Evolutionary conservation across 768 basidiomycete species (phyloP), one percentile per base, ranked within the genome.

Genomic region (Pulveroboletus sp.): DNA sequence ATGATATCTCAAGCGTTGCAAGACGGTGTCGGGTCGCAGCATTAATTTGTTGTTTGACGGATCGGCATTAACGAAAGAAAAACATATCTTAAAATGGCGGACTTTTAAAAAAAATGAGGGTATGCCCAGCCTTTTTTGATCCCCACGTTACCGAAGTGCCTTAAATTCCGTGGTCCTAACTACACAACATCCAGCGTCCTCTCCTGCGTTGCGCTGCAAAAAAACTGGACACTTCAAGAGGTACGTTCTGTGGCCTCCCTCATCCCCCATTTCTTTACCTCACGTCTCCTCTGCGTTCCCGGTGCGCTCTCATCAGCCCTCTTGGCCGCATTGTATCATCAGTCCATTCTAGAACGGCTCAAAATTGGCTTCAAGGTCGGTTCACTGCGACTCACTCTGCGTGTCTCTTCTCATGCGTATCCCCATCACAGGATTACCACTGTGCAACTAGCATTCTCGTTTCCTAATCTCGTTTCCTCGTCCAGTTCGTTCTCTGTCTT

Each of bases 281-380:
- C 53, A 58, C 55, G 42, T 45, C 37, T 49, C 51, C 53, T 49
- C 47, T 61, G 46, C 62, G 67, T 66, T 46, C 53, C 43, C 55
- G 49, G 37, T 14, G 58, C 47, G 47, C 62, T 66, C 51, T 51
- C 52, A 50, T 15, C 47, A 72, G 77, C 74, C 72, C 69, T 64
- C 71, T 64, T 69, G 73, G 76, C 79, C 77, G 70, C 73, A 76
- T 80, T 90, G 87, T 90, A 90, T 65, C 83, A 89, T 76, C 86
- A 88, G 73, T 81, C 77, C 79, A 76, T 78, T 76, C 61, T 82
- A 83, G 82, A 84, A 81, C 76, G 81, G 80, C 81, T 77, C 75
- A 80, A 82, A 83, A 77, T 79, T 78, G 77, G 78, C 79, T 83
- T 74, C 75, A 80, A 82, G 84, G 84, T 71, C 50, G n/a, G 68